Evolutionary conservation across 73 alveolate genomes (phyloP), one percentile per base, ranked within the genome.

Genomic region (Paramecium sonneborni): DNA sequence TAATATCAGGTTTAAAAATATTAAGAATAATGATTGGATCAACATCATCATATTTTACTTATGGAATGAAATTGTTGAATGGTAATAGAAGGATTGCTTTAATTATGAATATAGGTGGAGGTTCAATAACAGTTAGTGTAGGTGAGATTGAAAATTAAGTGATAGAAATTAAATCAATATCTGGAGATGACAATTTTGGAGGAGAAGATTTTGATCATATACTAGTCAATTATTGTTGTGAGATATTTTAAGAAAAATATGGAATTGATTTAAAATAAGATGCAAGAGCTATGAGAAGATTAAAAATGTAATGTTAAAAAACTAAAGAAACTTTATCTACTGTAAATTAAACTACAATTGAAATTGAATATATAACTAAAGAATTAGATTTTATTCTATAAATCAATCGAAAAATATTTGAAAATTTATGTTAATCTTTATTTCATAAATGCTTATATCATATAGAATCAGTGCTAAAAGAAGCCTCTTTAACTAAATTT

Each of bases 191-290:
- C 24, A 98, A 96, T 84, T 88, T 97, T 79, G 99, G 99, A 57
- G 99, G 99, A 15, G 99, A 98, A 93, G 99, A 98, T 85, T 97
- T 98, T 85, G 99, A 97, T 92, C 89, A 97, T 76, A 72, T 96
- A 85, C 38, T 96, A 57, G 96, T 96, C 18, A 94, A 94, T 18
- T 69, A 82, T n/a, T 92, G 98, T 41, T 93, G 89, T 30, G 20
- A 28, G 26, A 67, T 94, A 18, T 97, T 96, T 95, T 48, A 67
- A 85, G 93, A 95, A 96, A 97, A 95, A 76, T 93, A 95, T 20
- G 96, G 97, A 39, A 92, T 93, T 90, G 97, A 97, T 94, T 52
- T 98, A 88, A 62, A 94, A 48, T 86, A 96, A 79, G 95, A 93
- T 95, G 91, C 93, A 56, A 93, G 99, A 48, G 99, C 99, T 4